Percentiles rank a stretch among this genome's conserved stretches.
Conservation (phyloP, 2,329 filamentous ascomycete genomes). For the Stachybotrys chartarum region DNA sequence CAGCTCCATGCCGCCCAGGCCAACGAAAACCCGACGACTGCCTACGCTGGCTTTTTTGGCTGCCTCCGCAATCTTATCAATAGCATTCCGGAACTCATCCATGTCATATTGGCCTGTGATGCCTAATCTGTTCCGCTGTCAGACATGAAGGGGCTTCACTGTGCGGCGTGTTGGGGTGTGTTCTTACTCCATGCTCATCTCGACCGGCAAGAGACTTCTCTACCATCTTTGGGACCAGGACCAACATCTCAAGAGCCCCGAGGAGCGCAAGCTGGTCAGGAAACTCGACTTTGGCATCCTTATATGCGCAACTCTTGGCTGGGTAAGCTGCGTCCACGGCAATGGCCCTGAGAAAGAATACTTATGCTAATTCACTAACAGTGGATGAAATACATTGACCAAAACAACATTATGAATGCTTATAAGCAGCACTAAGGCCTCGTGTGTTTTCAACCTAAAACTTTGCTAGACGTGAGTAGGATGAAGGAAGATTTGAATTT, state of each 20-base stretch:
- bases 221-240: neutral
- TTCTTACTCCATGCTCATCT: neutral
- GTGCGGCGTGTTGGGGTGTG: too few species aligned
- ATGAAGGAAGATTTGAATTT: neutral
- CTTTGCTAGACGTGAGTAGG: neutral
- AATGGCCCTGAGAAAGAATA: too few species aligned
- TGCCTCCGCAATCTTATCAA: neutral
- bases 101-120: neutral
- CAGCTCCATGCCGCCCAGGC: neutral
- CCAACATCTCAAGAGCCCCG: constrained; percentile 2
- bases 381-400: neutral
- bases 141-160: too few species aligned
- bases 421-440: neutral
- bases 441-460: neutral
- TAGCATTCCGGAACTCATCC: neutral
- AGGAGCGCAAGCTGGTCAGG: constrained; percentile 4
- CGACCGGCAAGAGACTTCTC: neutral
- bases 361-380: neutral
- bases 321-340: neutral
- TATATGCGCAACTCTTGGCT: neutral
- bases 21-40: neutral
- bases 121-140: neutral
- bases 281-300: constrained; percentile 5
- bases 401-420: neutral
- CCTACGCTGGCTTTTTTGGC: neutral